phyloP scores from a whole-genome alignment of 2,329 filamentous ascomycete genomes.

The Colletotrichum incanum region DNA sequence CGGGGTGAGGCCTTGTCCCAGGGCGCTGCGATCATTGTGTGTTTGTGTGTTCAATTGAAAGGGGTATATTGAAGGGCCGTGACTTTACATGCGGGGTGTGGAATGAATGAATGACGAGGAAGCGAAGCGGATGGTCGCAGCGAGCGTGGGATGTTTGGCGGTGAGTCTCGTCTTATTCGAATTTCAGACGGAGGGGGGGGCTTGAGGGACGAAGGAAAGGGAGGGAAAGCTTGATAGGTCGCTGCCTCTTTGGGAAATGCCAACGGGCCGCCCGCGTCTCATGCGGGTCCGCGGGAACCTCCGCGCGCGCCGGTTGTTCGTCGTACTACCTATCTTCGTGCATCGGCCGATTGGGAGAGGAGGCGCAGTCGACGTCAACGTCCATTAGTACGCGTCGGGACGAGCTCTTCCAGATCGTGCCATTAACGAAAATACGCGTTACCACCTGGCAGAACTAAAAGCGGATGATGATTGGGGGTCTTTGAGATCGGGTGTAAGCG shows the following conservation, averaged over 20 bases:
- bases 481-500: background rate
- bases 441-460: background rate
- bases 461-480: background rate
- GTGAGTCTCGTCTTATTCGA: slow-evolving; percentile 32
- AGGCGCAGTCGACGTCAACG: background rate
- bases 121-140: background rate
- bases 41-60: slow-evolving; percentile 5
- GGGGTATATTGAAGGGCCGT: background rate
- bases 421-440: background rate
- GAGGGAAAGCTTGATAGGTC: slow-evolving; percentile 21
- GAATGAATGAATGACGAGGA: slow-evolving; percentile 1
- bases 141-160: slow-evolving; percentile 31
- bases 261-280: slow-evolving; percentile 3
- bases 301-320: background rate
- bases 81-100: background rate
- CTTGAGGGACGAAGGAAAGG: background rate
- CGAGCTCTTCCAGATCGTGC: background rate
- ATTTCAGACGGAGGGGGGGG: slow-evolving; percentile 24
- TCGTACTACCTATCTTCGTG: background rate
- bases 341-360: background rate
- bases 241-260: slow-evolving; percentile 34
- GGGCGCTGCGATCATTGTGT: slow-evolving; percentile 47
- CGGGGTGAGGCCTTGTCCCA: slow-evolving; percentile 54
- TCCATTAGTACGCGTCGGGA: background rate
- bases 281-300: slow-evolving; percentile 18